A percentile compares a stretch with the other conserved stretches of the same genome.
These are phyloP conservation scores for Cyphellophora europaea DNA, from an alignment of 2,329 filamentous ascomycete genomes.

Conservation along the genomic window DNA sequence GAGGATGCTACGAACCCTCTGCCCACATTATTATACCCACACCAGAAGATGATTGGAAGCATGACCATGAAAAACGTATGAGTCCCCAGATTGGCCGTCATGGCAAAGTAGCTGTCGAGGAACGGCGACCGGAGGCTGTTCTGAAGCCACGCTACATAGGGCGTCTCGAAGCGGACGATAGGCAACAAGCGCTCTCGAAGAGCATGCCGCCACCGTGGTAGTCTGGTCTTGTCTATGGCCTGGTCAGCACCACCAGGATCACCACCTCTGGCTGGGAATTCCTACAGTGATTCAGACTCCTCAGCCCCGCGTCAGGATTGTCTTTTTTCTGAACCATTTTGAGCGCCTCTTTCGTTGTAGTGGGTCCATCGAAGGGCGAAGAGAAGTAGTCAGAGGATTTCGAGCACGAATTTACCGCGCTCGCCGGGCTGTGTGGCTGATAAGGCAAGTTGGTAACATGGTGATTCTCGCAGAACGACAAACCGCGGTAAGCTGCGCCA, in stretches of 20 bases:
- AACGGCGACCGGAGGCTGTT: constrained; percentile 67
- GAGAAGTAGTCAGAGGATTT: too few relatives aligned
- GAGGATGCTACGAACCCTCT: constrained; percentile 46
- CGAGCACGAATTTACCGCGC: too few relatives aligned
- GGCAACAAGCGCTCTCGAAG: constrained; percentile 75
- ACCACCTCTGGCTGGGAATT: constrained; percentile 3
- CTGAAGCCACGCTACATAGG: constrained; percentile 83
- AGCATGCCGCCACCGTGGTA: constrained; percentile 81
- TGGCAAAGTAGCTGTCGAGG: constrained; percentile 93
- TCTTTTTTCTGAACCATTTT: constrained; percentile 30
- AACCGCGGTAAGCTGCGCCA: too few relatives aligned
- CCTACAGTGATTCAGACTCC: constrained; percentile 67
- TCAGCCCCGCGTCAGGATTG: constrained; percentile 57
- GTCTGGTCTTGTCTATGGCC: constrained; percentile 62
- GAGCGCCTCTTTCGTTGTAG: too few relatives aligned
- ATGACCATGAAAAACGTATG: constrained; percentile 99
- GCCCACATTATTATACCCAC: constrained; percentile 73
- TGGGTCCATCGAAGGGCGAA: too few relatives aligned
- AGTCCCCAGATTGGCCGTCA: constrained; percentile 90
- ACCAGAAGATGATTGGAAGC: constrained; percentile 94
- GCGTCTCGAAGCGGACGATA: constrained; percentile 87
- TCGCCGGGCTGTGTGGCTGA: too few relatives aligned
- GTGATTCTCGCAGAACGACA: too few relatives aligned
- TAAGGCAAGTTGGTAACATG: too few relatives aligned
- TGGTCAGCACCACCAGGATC: constrained; percentile 9